These are phyloP conservation scores for Mortierella sp. DNA, from an alignment of 371 early-diverging fungal genomes.

Conservation along the genomic window DNA sequence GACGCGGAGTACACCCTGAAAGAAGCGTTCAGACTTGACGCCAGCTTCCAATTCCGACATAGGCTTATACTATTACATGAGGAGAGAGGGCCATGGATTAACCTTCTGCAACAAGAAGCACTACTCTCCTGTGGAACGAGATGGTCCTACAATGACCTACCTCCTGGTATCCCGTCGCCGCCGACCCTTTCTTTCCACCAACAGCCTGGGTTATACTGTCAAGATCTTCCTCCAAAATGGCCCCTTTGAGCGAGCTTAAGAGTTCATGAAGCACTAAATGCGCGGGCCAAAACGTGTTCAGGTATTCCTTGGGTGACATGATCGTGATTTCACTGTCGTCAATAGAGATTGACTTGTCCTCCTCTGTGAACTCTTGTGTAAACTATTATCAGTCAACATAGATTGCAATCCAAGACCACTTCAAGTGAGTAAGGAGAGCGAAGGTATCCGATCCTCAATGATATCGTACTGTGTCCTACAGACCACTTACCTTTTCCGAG, in stretches of 20 bases:
- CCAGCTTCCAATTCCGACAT: constrained; percentile 68
- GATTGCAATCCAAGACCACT: no score
- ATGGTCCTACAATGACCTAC: constrained; percentile 25
- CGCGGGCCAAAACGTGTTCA: constrained; percentile 56
- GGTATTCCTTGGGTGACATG: constrained; percentile 55
- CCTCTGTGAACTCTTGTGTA: constrained; percentile 29
- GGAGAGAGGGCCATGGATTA: background rate
- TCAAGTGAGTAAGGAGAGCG: constrained; percentile 14
- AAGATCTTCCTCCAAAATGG: constrained; percentile 63
- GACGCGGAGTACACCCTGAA: constrained; percentile 64
- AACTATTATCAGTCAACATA: no score
- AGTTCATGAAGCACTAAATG: constrained; percentile 59
- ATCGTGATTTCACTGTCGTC: constrained; percentile 24
- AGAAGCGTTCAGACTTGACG: constrained; percentile 65
- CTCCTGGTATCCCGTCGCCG: constrained; percentile 62
- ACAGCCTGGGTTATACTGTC: constrained; percentile 30
- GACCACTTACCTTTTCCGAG: constrained; percentile 57
- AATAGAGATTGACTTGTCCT: constrained; percentile 7
- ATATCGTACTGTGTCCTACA: no score
- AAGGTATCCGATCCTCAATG: no score
- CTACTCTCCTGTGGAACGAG: background rate
- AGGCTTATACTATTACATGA: constrained; percentile 61
- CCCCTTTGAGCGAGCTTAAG: constrained; percentile 61
- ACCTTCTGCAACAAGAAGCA: background rate
- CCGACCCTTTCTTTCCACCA: constrained; percentile 47